Evolutionary conservation across 768 basidiomycete genomes (phyloP).

Genomic region (Mrakia gelida): DNA sequence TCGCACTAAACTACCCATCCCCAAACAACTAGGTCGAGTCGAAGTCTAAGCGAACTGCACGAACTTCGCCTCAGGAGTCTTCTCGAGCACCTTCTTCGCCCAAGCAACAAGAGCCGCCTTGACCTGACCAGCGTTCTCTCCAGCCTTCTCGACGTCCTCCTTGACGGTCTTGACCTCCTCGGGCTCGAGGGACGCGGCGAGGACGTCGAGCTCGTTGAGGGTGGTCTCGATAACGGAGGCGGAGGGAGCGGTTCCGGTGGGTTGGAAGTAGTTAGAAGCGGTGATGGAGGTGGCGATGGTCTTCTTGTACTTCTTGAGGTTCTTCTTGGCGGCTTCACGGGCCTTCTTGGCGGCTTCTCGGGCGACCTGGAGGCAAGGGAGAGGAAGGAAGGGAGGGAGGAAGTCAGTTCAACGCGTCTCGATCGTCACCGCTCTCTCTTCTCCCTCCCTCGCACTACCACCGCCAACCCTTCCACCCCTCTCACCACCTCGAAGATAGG

Average conservation of each 20-base stretch:
- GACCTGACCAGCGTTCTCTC: conserved; percentile 42
- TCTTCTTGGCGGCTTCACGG: conserved; percentile 59
- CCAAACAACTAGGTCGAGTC: background rate
- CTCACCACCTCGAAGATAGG: too few species aligned
- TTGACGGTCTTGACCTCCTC: conserved; percentile 47
- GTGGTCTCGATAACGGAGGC: conserved; percentile 46
- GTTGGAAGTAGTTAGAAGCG: conserved; percentile 48
- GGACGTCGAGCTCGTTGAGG: conserved; percentile 47
- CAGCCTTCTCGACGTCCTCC: conserved; percentile 46
- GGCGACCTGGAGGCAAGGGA: conserved; percentile 36
- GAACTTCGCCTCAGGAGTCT: conserved; percentile 5
- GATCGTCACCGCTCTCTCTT: background rate
- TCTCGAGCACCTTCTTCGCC: conserved; percentile 24
- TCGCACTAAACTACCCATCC: background rate
- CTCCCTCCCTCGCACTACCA: background rate
- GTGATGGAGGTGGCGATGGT: conserved; percentile 47
- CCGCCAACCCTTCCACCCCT: too few species aligned
- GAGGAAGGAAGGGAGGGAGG: background rate
- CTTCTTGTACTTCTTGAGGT: conserved; percentile 57
- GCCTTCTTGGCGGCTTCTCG: conserved; percentile 55
- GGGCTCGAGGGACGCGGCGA: conserved; percentile 46
- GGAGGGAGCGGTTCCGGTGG: conserved; percentile 43
- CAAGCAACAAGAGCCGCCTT: conserved; percentile 22
- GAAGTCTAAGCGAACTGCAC: conserved; percentile 27
- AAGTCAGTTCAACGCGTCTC: background rate